phyloP scores from a whole-genome alignment of 345 rosid species.

The Citropsis articulata region DNA sequence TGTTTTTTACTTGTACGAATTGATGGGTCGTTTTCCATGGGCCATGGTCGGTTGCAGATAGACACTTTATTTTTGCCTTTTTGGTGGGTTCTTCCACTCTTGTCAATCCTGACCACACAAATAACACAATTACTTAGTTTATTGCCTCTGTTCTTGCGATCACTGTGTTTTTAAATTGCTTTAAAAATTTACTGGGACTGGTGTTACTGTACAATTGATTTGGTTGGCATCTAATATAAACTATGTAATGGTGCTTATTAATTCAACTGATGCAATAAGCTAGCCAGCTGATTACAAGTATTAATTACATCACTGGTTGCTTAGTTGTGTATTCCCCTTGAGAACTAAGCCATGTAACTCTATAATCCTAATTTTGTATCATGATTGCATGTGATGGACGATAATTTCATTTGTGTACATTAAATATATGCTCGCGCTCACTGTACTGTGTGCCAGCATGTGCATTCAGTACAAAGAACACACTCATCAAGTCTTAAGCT shows the following conservation, averaged over 20 bases:
- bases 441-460: not conserved
- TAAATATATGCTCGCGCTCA: not conserved
- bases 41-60: not conserved
- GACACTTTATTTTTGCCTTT: not conserved
- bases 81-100: not conserved
- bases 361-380: not conserved
- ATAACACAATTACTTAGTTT: not conserved
- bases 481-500: not conserved
- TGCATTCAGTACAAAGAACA: not conserved
- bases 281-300: not conserved
- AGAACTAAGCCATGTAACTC: not conserved
- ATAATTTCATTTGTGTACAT: not conserved
- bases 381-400: not conserved
- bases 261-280: not conserved
- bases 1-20: not conserved
- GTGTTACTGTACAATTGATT: not conserved
- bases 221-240: not conserved
- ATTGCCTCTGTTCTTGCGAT: not conserved
- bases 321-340: not conserved
- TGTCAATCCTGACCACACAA: not conserved
- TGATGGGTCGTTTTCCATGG: not conserved
- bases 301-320: not conserved
- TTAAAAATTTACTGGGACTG: too few relatives aligned
- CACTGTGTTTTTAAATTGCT: not conserved
- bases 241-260: not conserved